A percentile compares a stretch with the other conserved stretches of the same genome.
These are phyloP conservation scores for Cucumis sativus DNA, from an alignment of 306 rosid species.

Conservation along the genomic window Cucumber_9930_V3 NC_026657.2:32740501-32741000, in stretches of 20 bases:
- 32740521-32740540: neutral
- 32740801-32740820: too few species aligned
- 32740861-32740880: too few species aligned
- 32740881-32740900: too few species aligned
- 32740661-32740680: neutral
- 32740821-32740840: too few species aligned
- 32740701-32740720: constrained; percentile 4
- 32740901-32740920: too few species aligned
- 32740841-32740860: too few species aligned
- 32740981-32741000: too few species aligned
- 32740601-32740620: too few species aligned
- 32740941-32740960: too few species aligned
- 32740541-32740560: neutral
- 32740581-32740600: neutral
- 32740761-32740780: neutral
- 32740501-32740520: neutral
- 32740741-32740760: neutral
- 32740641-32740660: neutral
- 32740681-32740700: neutral
- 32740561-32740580: neutral
- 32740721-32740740: neutral
- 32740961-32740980: too few species aligned
- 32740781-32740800: neutral
- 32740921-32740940: too few species aligned
- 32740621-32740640: too few species aligned